These are phyloP conservation scores for Lyophyllum decastes DNA, from an alignment of 768 basidiomycete genomes.

Conservation along the genomic window DNA sequence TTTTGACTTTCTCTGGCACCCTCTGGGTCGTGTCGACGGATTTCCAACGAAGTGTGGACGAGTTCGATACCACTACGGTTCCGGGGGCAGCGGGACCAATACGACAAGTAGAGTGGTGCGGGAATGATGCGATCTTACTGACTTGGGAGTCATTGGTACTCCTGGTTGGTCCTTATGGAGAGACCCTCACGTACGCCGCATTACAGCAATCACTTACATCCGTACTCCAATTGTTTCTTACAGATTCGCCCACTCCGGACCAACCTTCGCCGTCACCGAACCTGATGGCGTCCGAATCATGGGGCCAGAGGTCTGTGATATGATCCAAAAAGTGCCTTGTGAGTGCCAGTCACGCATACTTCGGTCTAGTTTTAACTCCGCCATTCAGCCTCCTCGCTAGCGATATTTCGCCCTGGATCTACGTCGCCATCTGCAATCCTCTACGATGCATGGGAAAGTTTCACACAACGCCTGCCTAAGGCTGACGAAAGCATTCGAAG, in stretches of 20 bases:
- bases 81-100: conserved; percentile 58
- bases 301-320: conserved; percentile 77
- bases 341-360: conserved; percentile 20
- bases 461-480: conserved; percentile 80
- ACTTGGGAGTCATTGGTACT: conserved; percentile 79
- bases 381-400: conserved; percentile 67
- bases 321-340: conserved; percentile 95
- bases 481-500: conserved; percentile 91
- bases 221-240: conserved; percentile 8
- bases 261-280: conserved; percentile 81
- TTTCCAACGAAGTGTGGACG: conserved; percentile 86
- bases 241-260: conserved; percentile 81
- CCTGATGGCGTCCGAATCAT: conserved; percentile 88
- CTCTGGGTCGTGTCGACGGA: conserved; percentile 96
- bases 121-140: conserved; percentile 90
- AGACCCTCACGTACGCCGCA: conserved; percentile 71
- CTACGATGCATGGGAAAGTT: conserved; percentile 89
- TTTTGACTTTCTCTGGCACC: conserved; percentile 69
- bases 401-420: conserved; percentile 92
- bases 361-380: background rate
- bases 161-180: conserved; percentile 91
- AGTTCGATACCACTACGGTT: conserved; percentile 71
- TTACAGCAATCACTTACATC: background rate
- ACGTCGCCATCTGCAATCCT: conserved; percentile 89
- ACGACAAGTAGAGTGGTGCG: conserved; percentile 89